Evolutionary conservation across 164 flowering plant species (phyloP), one percentile per base, ranked within the genome.

Genomic region (Vitis amurensis): DNA sequence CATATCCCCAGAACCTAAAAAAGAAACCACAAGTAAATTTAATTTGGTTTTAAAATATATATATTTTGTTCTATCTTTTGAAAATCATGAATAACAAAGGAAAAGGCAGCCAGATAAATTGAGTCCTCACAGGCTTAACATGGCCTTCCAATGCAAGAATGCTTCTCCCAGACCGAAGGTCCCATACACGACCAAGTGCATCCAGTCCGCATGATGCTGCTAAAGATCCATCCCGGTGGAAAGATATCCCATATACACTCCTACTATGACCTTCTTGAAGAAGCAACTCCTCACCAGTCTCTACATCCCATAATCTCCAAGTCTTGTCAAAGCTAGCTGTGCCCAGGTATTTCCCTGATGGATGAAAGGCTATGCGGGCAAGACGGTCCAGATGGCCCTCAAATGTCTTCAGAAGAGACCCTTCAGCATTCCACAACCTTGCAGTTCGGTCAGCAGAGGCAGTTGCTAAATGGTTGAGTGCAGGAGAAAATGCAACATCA

Each of bases 181-280:
- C 99, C 99, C 98, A 96, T 49, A 96, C 97, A 72, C 99, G 93
- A 60, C 91, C 89, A 77, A 96, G 89, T 51, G 99, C 76, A 86
- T 96, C 99, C 52, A 93, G 78, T 50, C 98, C 99, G 78, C 95
- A 92, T 55, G 99, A 91, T 67, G 96, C 97, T 27, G 75, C 97
- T 63, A 96, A 75, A 53, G 99, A 91, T 59, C 99, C 99, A 88
- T 96, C 99, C 63, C 56, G 83, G 76, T 96, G 97, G 78, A 96
- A 96, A 70, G 86, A 80, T 61, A 96, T 71, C 53, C 95, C 94
- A 71, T 93, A 96, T 48, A 96, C 86, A 73, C 97, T 86, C 73
- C 98, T 80, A 73, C 98, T 93, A 68, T 96, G 99, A 49, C 99
- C 99, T 88, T 96, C 99, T 82, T 96, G 99, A 63, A 93, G 95